A percentile compares a stretch with the other conserved stretches of the same genome.
These are phyloP conservation scores for Fraxinus platypoda DNA, from an alignment of 305 asterid genomes.

Conservation along the genomic window DNA sequence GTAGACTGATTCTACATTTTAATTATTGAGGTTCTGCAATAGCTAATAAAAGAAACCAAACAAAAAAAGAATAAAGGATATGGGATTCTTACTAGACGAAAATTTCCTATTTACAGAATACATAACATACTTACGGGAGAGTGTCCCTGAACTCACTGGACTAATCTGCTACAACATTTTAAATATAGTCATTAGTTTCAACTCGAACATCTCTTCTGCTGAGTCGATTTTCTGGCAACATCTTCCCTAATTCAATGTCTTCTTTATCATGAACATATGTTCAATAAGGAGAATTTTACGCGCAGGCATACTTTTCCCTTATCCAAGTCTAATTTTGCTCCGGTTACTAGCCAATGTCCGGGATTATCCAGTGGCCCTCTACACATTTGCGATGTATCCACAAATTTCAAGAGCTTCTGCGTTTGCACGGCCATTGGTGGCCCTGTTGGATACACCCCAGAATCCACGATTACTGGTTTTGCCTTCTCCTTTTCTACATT, in stretches of 20 bases:
- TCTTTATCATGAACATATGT: conserved; percentile 18
- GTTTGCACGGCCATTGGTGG: conserved; percentile 59
- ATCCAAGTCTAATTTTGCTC: conserved; percentile 79
- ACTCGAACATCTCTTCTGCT: background rate
- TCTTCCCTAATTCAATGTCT: background rate
- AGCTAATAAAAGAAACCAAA: background rate
- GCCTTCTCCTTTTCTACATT: conserved; percentile 46
- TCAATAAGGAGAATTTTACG: conserved; percentile 77
- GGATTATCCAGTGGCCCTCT: conserved; percentile 85
- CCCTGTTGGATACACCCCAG: conserved; percentile 72
- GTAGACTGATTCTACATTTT: too few relatives aligned
- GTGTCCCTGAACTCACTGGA: background rate
- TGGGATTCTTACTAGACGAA: background rate
- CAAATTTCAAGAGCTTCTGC: conserved; percentile 63
- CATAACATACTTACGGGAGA: background rate
- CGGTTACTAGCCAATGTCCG: conserved; percentile 91
- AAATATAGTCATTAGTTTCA: background rate
- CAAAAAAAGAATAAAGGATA: background rate
- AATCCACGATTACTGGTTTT: conserved; percentile 53
- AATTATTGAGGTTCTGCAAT: background rate
- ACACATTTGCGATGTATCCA: conserved; percentile 63
- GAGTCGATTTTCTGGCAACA: background rate
- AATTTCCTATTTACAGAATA: background rate
- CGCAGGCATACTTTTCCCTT: conserved; percentile 70
- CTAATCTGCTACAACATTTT: background rate